Percentiles rank a stretch among this genome's conserved stretches.
Conservation (phyloP, 2,329 filamentous ascomycete species). For the Aspergillus calidoustus region DNA sequence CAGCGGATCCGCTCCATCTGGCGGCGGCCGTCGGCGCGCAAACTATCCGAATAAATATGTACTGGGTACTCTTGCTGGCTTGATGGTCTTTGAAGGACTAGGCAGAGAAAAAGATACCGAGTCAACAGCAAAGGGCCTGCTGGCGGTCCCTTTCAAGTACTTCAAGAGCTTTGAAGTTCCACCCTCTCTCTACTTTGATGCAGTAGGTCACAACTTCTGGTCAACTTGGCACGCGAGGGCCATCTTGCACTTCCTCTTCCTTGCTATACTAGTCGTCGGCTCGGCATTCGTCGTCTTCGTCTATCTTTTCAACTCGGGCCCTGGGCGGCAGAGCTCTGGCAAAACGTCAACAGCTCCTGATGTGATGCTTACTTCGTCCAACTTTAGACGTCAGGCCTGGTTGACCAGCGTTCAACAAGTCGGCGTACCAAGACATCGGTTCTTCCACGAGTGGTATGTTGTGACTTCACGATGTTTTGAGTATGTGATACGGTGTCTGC, state of each 20-base stretch:
- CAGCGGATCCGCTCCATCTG: conserved; percentile 40
- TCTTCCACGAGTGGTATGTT: conserved; percentile 82
- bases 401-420: conserved; percentile 90
- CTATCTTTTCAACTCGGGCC: conserved; percentile 60
- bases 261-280: conserved; percentile 56
- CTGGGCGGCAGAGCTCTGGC: conserved; percentile 57
- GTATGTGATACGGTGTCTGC: conserved; percentile 75
- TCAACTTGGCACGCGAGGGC: conserved; percentile 45
- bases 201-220: conserved; percentile 34
- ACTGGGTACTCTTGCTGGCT: conserved; percentile 86
- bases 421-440: conserved; percentile 86
- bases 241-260: conserved; percentile 52
- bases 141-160: conserved; percentile 65
- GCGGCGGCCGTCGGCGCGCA: conserved; percentile 52
- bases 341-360: conserved; percentile 33
- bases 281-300: conserved; percentile 62
- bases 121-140: conserved; percentile 67
- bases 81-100: conserved; percentile 89
- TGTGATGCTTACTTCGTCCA: conserved; percentile 68
- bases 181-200: conserved; percentile 30
- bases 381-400: conserved; percentile 87
- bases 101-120: conserved; percentile 68
- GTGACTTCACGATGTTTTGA: conserved; percentile 80
- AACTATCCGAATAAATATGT: conserved; percentile 75
- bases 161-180: conserved; percentile 47